These are phyloP conservation scores for Elaeis oleifera DNA, from an alignment of 202 grass and related monocot genomes.

Conservation along the genomic window DNA sequence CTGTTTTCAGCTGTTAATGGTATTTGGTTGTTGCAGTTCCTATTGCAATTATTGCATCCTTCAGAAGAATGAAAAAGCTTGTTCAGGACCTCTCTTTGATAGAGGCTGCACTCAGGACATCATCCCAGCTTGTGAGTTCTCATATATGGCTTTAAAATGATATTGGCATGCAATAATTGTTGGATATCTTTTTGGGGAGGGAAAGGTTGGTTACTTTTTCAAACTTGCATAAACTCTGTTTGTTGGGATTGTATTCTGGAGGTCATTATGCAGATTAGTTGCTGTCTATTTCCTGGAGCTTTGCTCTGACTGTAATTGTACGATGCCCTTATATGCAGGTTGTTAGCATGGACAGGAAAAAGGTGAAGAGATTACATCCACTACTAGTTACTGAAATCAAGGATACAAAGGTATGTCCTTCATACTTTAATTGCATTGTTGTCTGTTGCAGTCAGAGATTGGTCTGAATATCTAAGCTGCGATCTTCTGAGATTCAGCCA, in stretches of 20 bases:
- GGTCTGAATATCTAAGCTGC: conserved; percentile 14
- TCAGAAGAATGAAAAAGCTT: conserved; percentile 96
- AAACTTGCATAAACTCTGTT: neutral
- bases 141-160: neutral
- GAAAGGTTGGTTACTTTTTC: neutral
- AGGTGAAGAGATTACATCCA: conserved; percentile 55
- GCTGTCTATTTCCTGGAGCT: too few species aligned
- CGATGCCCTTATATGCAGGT: conserved; percentile 39
- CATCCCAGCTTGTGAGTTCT: conserved; percentile 67
- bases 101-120: conserved; percentile 77
- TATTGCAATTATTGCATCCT: conserved; percentile 60
- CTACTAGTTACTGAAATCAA: conserved; percentile 39
- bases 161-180: neutral
- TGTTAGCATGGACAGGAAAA: conserved; percentile 80
- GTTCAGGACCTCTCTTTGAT: conserved; percentile 50
- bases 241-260: too few species aligned
- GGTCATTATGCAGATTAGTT: neutral
- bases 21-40: conserved; percentile 52
- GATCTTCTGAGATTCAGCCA: conserved; percentile 36
- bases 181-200: neutral
- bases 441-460: conserved; percentile 14
- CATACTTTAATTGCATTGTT: conserved; percentile 9
- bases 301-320: neutral
- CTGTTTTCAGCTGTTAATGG: neutral
- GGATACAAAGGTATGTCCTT: conserved; percentile 47